Conservation (phyloP, 1,139 yeast genomes). For the Kluyveromyces sp. region DNA sequence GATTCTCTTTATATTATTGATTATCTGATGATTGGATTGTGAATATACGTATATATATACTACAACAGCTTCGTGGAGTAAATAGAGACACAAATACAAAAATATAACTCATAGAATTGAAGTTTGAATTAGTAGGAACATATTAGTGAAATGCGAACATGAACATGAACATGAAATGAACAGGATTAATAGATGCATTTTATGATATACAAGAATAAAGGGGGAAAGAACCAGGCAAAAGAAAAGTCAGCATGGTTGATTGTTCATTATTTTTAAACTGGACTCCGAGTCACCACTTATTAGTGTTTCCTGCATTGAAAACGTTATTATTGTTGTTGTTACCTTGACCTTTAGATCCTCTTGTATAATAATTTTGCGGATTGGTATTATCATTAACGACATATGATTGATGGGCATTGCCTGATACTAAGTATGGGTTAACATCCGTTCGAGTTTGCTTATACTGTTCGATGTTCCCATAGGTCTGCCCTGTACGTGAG, state of each 20-base stretch:
- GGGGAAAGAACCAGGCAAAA: not conserved
- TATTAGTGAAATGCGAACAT: too few relatives aligned
- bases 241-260: not conserved
- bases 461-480: not conserved
- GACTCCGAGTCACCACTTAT: not conserved
- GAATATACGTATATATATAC: not conserved
- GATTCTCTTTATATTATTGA: constrained; percentile 20
- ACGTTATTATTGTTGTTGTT: constrained; percentile 3
- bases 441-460: constrained; percentile 11
- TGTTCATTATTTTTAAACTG: not conserved
- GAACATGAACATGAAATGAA: too few relatives aligned
- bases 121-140: not conserved
- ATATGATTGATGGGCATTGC: not conserved
- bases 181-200: too few relatives aligned
- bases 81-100: not conserved
- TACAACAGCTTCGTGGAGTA: not conserved
- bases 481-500: not conserved
- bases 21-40: constrained; percentile 7
- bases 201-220: not conserved
- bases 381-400: constrained; percentile 6
- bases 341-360: constrained; percentile 4
- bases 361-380: constrained; percentile 5
- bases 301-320: not conserved
- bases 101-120: not conserved
- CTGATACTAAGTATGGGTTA: not conserved